Base-by-base conservation (phyloP, 805 yeast species). In the Hermanozyma aechmeae region DNA sequence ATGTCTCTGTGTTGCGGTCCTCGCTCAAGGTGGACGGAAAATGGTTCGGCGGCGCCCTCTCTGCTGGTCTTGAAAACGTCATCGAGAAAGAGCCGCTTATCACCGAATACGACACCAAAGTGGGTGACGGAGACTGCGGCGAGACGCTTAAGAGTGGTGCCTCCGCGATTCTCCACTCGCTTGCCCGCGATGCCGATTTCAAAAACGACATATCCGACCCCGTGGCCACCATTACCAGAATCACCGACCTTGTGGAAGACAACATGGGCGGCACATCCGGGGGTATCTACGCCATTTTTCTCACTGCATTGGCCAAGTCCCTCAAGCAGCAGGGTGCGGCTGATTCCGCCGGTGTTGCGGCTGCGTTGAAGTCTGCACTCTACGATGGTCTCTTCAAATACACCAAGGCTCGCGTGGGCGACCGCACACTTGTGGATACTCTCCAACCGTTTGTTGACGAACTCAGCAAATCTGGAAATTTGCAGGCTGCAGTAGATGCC, bases 251-350 rank as follows among this genome's bases (percentile, higher is more conserved):
- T 13, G 85, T 87, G 20, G 96, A 87, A 50, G 74, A 75, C 32
- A 75, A 74, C n/a, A 89, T 89, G 96, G 97, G 96, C 30, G 97
- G 97, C 28, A 89, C 97, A 0, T 82, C 94, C 1, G 97, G 97
- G 30, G 96, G 96, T 1, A 56, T 87, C 22, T 87, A 87, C 53
- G 81, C 95, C 3, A 89, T 87, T 32, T 83, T 65, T 56, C 62
- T 89, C 37, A 74, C 93, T 20, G 84, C 94, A 1, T 66, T 87
- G 35, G 79, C 83, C 1, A 60, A 66, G 34, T 45, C 64, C 26
- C 46, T 72, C 27, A 60, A 61, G 35, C 38, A 44, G 16, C 27
- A 31, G 16, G 62, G 68, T 21, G 54, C 76, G 16, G 30, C 51
- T 16, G 42, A 38, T 17, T 38, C 50, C 13, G 25, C 48, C 7